phyloP scores from a whole-genome alignment of 176 grass and related monocot species.

The Pontederia crassipes region DNA sequence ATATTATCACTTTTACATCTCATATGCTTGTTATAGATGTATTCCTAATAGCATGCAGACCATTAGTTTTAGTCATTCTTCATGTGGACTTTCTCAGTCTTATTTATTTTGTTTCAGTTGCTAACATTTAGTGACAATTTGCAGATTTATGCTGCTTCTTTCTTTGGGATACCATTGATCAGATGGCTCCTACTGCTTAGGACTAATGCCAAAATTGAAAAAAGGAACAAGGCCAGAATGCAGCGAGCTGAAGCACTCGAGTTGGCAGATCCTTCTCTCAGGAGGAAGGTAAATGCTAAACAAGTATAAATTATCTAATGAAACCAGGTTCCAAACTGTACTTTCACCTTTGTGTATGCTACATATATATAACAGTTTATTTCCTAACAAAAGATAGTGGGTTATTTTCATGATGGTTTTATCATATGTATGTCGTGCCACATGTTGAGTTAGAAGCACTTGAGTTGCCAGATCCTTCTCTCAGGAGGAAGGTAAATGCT shows the following conservation, averaged over 20 bases:
- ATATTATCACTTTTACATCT: too few relatives aligned
- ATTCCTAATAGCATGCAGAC: background rate
- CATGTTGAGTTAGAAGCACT: conserved; percentile 19
- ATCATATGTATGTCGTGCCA: too few relatives aligned
- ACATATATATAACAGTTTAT: too few relatives aligned
- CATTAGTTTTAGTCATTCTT: background rate
- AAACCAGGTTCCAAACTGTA: too few relatives aligned
- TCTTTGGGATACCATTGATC: conserved; percentile 78
- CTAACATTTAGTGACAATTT: conserved; percentile 25
- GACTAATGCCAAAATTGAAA: conserved; percentile 59
- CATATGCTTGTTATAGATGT: too few relatives aligned
- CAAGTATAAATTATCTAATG: background rate
- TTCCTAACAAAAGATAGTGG: too few relatives aligned
- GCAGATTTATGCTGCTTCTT: conserved; percentile 86
- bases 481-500: conserved; percentile 67
- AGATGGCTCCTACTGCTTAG: conserved; percentile 69
- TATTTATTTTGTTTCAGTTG: conserved; percentile 3
- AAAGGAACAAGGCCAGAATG: conserved; percentile 72
- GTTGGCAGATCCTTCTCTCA: conserved; percentile 52
- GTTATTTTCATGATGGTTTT: too few relatives aligned
- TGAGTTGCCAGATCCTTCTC: conserved; percentile 44
- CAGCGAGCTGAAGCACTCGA: conserved; percentile 48
- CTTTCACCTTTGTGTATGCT: too few relatives aligned
- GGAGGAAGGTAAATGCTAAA: conserved; percentile 55
- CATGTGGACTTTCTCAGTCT: background rate